Conservation (phyloP, 176 grass and related monocot species). For the Oropetium thomaeum region DNA sequence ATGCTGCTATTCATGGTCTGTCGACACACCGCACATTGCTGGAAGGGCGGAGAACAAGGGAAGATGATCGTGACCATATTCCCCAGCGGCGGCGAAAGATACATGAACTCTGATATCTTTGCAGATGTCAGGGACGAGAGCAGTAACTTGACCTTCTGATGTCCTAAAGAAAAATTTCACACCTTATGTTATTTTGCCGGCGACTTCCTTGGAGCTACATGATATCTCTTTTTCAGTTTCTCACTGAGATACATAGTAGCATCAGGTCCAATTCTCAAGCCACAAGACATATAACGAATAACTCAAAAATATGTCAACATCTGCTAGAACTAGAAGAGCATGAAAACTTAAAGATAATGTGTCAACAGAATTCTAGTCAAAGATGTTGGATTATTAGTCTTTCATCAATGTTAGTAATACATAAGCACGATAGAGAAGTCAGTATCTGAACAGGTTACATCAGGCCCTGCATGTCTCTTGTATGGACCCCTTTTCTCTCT, state of each 20-base stretch:
- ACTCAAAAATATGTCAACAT: too few species aligned
- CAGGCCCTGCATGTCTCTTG: background rate
- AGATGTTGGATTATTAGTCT: background rate
- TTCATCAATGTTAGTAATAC: background rate
- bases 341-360: too few species aligned
- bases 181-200: background rate
- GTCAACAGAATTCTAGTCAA: too few species aligned
- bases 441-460: background rate
- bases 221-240: background rate
- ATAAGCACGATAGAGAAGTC: background rate
- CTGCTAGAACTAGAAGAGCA: too few species aligned
- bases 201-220: background rate
- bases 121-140: slow-evolving; percentile 59
- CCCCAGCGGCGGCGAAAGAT: slow-evolving; percentile 63
- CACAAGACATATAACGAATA: too few species aligned
- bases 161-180: background rate
- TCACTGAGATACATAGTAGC: background rate
- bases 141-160: slow-evolving; percentile 63
- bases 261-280: too few species aligned
- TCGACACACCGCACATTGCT: slow-evolving; percentile 34
- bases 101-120: slow-evolving; percentile 62
- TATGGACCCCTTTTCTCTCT: background rate
- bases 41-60: slow-evolving; percentile 51
- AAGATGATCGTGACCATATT: slow-evolving; percentile 81
- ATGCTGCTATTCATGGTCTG: background rate